A percentile compares a stretch with the other conserved stretches of the same genome.
These are phyloP conservation scores for Sugiyamaella pinicola DNA, from an alignment of 1,139 yeast genomes.

Conservation along the genomic window DNA sequence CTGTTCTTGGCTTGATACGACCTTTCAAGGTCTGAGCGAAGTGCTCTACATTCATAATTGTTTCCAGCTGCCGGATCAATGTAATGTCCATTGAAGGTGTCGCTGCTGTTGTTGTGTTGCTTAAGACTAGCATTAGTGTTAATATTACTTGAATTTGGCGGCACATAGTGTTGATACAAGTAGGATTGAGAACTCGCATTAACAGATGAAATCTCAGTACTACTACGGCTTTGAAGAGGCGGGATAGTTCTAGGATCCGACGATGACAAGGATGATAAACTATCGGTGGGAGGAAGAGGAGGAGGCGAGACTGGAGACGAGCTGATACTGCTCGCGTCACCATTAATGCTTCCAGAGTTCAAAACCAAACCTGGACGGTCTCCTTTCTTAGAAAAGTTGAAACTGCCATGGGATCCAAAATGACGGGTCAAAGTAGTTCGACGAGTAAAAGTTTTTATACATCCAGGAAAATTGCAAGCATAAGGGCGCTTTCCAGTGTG, in stretches of 20 bases:
- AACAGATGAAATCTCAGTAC: not conserved
- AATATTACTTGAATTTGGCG: not conserved
- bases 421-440: constrained; percentile 72
- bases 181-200: constrained; percentile 1
- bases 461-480: constrained; percentile 67
- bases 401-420: constrained; percentile 56
- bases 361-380: too few species aligned
- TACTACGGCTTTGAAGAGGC: not conserved
- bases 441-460: constrained; percentile 65
- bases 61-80: not conserved
- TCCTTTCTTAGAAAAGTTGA: not conserved
- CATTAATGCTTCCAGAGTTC: not conserved
- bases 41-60: constrained; percentile 6
- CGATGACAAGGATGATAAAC: not conserved
- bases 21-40: constrained; percentile 4
- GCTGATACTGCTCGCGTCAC: not conserved
- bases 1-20: constrained; percentile 5
- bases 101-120: not conserved
- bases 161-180: constrained; percentile 5
- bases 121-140: not conserved
- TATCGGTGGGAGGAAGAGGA: not conserved
- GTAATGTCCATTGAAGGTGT: not conserved
- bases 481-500: constrained; percentile 63
- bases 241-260: constrained; percentile 8
- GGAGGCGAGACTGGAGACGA: constrained; percentile 10